Evolutionary conservation across 345 rosid species (phyloP).

Genomic region (Excoecaria cochinchinensis): DNA sequence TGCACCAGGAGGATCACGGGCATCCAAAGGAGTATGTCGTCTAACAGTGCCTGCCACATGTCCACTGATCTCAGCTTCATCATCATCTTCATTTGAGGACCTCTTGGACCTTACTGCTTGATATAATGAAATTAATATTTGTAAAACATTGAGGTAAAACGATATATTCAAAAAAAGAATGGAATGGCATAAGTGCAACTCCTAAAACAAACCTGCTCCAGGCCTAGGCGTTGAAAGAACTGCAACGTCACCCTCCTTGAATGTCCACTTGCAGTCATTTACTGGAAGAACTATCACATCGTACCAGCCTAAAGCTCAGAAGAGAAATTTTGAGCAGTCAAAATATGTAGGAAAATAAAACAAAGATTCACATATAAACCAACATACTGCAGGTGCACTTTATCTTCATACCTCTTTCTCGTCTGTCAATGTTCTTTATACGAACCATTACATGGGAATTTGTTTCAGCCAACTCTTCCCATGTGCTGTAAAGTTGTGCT

Average conservation of each 20-base stretch:
- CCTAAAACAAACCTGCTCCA: conserved; percentile 54
- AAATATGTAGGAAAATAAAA: not conserved
- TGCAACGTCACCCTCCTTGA: conserved; percentile 99
- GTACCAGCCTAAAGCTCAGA: conserved; percentile 73
- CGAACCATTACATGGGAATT: conserved; percentile 71
- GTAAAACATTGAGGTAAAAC: not conserved
- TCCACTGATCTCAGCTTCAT: conserved; percentile 66
- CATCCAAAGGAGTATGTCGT: conserved; percentile 81
- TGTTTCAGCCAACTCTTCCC: conserved; percentile 89
- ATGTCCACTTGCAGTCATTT: conserved; percentile 83
- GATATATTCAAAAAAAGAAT: not conserved
- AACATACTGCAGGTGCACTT: not conserved
- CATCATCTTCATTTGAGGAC: conserved; percentile 51
- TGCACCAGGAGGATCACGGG: conserved; percentile 97
- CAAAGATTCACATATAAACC: not conserved
- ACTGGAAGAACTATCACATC: conserved; percentile 77
- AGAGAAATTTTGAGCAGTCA: conserved; percentile 30
- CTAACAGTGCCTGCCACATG: conserved; percentile 96
- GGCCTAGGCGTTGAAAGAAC: conserved; percentile 83
- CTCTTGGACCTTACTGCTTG: conserved; percentile 55
- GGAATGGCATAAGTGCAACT: not conserved
- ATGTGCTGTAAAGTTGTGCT: conserved; percentile 89
- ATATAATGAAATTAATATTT: conserved; percentile 11
- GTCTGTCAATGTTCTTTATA: conserved; percentile 74
- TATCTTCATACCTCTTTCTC: conserved; percentile 85